Evolutionary conservation across 176 grass and related monocot species (phyloP).

Genomic region (Aechmea fasciata): DNA sequence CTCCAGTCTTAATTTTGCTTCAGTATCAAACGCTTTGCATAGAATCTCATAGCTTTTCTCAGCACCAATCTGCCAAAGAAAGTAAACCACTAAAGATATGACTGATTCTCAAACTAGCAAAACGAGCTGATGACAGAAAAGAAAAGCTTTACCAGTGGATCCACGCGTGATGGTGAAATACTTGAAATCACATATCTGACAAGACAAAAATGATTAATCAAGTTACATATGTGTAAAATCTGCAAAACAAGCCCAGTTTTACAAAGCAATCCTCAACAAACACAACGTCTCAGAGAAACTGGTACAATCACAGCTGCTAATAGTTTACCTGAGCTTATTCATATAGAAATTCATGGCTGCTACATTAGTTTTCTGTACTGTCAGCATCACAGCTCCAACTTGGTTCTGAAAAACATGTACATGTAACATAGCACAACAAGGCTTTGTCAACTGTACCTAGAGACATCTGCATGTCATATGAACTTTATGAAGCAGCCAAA

Average conservation of each 20-base stretch:
- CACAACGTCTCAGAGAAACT: background rate
- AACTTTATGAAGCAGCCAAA: background rate
- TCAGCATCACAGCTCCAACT: conserved; percentile 78
- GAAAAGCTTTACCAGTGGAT: conserved; percentile 45
- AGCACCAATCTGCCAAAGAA: conserved; percentile 42
- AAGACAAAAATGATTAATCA: conserved; percentile 3
- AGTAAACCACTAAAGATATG: background rate
- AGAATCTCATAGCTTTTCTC: conserved; percentile 76
- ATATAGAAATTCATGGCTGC: conserved; percentile 65
- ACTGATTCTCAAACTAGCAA: background rate
- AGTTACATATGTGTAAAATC: background rate
- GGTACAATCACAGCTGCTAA: too few relatives aligned
- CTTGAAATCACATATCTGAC: conserved; percentile 70
- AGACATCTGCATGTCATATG: conserved; percentile 11
- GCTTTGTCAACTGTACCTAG: background rate
- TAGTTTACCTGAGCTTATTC: conserved; percentile 50
- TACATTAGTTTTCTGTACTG: conserved; percentile 74
- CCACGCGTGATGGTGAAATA: conserved; percentile 65
- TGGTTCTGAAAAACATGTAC: conserved; percentile 41
- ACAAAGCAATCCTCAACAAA: background rate
- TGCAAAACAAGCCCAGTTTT: too few relatives aligned
- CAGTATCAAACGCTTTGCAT: conserved; percentile 67
- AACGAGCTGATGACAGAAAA: background rate
- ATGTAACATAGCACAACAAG: background rate
- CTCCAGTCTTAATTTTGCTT: conserved; percentile 72